A percentile compares a stretch with the other conserved stretches of the same genome.
phyloP scores from a whole-genome alignment of 2,329 filamentous ascomycete species.

The Tothia fuscella region DNA sequence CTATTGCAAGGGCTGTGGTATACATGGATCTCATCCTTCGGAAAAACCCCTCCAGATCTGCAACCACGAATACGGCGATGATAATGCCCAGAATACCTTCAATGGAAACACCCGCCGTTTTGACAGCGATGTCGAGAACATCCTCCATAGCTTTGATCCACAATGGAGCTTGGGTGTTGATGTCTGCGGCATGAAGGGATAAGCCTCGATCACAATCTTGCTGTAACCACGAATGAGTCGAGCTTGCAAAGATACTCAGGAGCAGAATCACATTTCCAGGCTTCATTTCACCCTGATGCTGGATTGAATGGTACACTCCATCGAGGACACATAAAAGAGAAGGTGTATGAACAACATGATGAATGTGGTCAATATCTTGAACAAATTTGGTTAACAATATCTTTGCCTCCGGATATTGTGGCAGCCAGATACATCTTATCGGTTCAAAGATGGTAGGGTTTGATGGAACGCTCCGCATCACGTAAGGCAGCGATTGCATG shows the following conservation, averaged over 20 bases:
- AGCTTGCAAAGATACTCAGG: constrained; percentile 22
- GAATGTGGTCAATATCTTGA: constrained; percentile 21
- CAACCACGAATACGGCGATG: constrained; percentile 22
- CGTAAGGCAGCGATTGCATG: too few relatives aligned
- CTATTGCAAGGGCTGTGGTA: constrained; percentile 20
- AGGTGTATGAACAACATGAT: constrained; percentile 25
- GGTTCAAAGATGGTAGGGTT: constrained; percentile 5
- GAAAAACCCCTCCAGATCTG: constrained; percentile 27
- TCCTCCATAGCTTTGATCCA: constrained; percentile 24
- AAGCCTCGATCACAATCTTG: constrained; percentile 12
- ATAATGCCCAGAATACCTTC: constrained; percentile 27
- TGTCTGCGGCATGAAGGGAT: constrained; percentile 14
- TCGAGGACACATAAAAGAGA: constrained; percentile 19
- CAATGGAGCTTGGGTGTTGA: constrained; percentile 17
- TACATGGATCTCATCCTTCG: constrained; percentile 22
- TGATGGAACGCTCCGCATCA: background rate
- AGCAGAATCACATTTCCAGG: constrained; percentile 21
- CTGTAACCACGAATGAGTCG: constrained; percentile 23
- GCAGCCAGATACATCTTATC: constrained; percentile 23
- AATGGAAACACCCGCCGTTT: constrained; percentile 16
- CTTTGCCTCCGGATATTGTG: constrained; percentile 22
- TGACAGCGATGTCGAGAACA: constrained; percentile 22
- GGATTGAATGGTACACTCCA: constrained; percentile 18
- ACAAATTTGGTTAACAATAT: constrained; percentile 24
- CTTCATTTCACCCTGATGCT: constrained; percentile 15